phyloP scores from a whole-genome alignment of 139 green algal species.

The Volvox reticuliferus region DNA sequence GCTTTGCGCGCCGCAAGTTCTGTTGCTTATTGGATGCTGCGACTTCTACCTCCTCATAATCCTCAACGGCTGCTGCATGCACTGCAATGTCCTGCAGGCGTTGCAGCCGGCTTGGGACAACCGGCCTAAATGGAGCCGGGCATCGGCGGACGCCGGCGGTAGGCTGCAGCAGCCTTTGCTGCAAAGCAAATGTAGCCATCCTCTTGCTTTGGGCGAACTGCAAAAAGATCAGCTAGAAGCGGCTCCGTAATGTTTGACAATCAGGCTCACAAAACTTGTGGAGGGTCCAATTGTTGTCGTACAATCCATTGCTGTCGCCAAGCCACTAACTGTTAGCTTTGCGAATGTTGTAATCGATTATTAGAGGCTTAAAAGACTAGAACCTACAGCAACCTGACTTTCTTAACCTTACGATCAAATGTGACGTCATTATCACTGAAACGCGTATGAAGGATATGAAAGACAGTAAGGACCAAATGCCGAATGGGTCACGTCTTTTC shows the following conservation, averaged over 20 bases:
- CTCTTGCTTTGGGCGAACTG: neutral
- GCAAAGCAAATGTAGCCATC: conserved; percentile 36
- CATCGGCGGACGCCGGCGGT: conserved; percentile 18
- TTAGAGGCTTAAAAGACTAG: neutral
- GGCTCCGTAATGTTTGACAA: neutral
- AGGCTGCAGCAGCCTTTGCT: conserved; percentile 44
- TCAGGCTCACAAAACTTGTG: too few relatives aligned
- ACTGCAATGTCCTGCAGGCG: conserved; percentile 31
- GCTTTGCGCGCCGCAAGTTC: conserved; percentile 52
- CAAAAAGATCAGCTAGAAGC: neutral
- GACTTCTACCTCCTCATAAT: neutral
- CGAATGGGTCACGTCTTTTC: too few relatives aligned
- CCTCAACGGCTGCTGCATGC: neutral
- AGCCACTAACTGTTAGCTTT: too few relatives aligned
- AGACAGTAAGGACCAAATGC: too few relatives aligned
- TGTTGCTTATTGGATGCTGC: neutral
- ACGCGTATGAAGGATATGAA: too few relatives aligned
- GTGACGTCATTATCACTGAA: neutral
- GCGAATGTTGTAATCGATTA: neutral
- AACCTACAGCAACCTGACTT: neutral
- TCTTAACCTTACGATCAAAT: neutral
- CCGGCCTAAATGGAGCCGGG: conserved; percentile 20
- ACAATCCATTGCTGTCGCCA: too few relatives aligned
- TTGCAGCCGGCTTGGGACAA: neutral
- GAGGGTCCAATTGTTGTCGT: too few relatives aligned